phyloP scores from a whole-genome alignment of 805 yeast genomes.

The Myxozyma vanderwaltii region DNA sequence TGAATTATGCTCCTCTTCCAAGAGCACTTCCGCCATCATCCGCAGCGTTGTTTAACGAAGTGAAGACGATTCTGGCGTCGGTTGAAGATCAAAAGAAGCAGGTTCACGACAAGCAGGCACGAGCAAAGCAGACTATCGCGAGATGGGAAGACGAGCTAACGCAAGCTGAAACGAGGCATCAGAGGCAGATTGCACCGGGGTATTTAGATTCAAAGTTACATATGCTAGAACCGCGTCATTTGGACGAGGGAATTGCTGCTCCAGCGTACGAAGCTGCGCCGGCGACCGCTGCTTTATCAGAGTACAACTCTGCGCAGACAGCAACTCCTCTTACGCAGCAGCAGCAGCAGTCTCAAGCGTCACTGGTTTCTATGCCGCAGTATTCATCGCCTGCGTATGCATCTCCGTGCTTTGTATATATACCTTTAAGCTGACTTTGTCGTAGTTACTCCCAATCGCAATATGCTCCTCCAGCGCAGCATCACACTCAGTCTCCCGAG shows the following conservation, averaged over 20 bases:
- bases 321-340: no score
- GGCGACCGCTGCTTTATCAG: not conserved
- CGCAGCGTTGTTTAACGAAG: constrained; percentile 39
- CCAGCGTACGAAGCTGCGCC: not conserved
- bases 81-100: constrained; percentile 40
- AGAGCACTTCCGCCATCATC: constrained; percentile 42
- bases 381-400: not conserved
- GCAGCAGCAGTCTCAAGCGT: not conserved
- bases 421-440: not conserved
- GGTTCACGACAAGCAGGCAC: constrained; percentile 37
- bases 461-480: not conserved
- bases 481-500: not conserved
- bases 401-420: not conserved
- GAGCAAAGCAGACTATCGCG: constrained; percentile 38
- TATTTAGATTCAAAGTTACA: constrained; percentile 43
- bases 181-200: constrained; percentile 48
- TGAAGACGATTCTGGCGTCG: constrained; percentile 43
- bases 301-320: not conserved
- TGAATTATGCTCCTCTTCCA: constrained; percentile 50
- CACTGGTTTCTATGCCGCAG: constrained; percentile 5
- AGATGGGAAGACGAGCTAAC: constrained; percentile 42
- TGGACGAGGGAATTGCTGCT: not conserved
- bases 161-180: constrained; percentile 35
- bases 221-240: constrained; percentile 37
- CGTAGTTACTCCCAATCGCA: not conserved